Percentiles rank a stretch among this genome's conserved stretches.
phyloP scores from a whole-genome alignment of 2,329 filamentous ascomycete genomes.

The Westerdykella aurantiaca region DNA sequence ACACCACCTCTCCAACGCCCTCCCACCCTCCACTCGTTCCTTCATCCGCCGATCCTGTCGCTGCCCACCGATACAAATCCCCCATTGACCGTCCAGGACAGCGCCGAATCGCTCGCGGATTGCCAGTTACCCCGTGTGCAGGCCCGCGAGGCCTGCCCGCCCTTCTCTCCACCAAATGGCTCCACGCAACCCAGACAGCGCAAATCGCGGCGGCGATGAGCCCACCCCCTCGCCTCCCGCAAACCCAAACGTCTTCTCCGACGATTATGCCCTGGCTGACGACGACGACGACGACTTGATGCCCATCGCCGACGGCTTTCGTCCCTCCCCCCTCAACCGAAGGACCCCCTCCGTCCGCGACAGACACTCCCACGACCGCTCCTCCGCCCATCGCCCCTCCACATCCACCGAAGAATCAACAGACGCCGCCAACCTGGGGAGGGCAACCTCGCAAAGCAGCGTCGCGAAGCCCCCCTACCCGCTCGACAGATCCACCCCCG shows the following conservation, averaged over 20 bases:
- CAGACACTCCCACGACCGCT: slow-evolving; percentile 1
- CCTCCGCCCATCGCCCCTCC: not conserved
- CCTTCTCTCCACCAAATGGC: slow-evolving; percentile 25
- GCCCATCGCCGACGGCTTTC: slow-evolving; percentile 42
- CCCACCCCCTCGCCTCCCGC: slow-evolving; percentile 22
- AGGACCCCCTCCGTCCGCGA: slow-evolving; percentile 13
- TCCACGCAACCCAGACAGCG: slow-evolving; percentile 20
- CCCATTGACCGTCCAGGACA: not conserved
- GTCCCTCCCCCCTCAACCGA: slow-evolving; percentile 29
- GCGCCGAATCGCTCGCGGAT: not conserved
- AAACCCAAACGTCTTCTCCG: slow-evolving; percentile 44
- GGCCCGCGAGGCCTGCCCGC: slow-evolving; percentile 1
- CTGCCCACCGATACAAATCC: not conserved
- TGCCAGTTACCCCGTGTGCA: slow-evolving; percentile 1
- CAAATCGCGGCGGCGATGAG: slow-evolving; percentile 20
- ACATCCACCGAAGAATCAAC: not conserved
- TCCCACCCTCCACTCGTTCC: not conserved
- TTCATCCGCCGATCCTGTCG: too few relatives aligned
- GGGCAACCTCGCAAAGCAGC: slow-evolving; percentile 35
- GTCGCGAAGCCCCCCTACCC: slow-evolving; percentile 29
- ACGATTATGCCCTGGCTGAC: slow-evolving; percentile 40
- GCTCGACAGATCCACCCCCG: slow-evolving; percentile 15
- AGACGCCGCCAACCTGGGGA: slow-evolving; percentile 14
- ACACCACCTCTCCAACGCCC: slow-evolving; percentile 11
- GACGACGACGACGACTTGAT: slow-evolving; percentile 37